These are phyloP conservation scores for Rhipidocladum racemiflorum DNA, from an alignment of 176 grass and related monocot species.

Conservation along the genomic window DNA sequence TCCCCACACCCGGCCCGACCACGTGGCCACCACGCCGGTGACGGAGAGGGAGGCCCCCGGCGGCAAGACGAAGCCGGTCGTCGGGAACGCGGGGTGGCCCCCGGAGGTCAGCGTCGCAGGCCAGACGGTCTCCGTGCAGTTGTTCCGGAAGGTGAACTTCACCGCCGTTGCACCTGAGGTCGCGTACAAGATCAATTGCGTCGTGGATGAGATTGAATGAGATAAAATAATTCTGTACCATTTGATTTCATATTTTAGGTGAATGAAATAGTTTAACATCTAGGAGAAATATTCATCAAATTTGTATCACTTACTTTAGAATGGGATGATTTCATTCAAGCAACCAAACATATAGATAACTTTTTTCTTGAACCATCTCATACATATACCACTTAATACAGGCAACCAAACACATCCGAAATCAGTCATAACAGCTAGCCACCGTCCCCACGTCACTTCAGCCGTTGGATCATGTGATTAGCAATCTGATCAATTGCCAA, in stretches of 20 bases:
- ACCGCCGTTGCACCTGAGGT: conserved; percentile 27
- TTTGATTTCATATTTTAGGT: too few relatives aligned
- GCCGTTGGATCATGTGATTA: background rate
- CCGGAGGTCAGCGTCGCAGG: conserved; percentile 32
- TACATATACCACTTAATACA: too few relatives aligned
- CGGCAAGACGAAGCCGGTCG: conserved; percentile 43
- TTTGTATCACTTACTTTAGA: too few relatives aligned
- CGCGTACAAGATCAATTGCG: background rate
- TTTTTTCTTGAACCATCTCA: too few relatives aligned
- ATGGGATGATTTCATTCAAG: too few relatives aligned
- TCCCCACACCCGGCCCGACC: conserved; percentile 63
- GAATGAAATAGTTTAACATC: too few relatives aligned
- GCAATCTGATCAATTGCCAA: too few relatives aligned
- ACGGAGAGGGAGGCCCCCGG: conserved; percentile 17
- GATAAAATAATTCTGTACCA: too few relatives aligned
- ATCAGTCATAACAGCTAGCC: background rate
- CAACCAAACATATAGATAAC: too few relatives aligned
- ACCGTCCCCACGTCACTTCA: background rate
- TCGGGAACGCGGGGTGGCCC: conserved; percentile 13
- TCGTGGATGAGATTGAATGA: too few relatives aligned
- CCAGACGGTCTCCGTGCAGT: conserved; percentile 53
- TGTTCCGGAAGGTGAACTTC: conserved; percentile 59
- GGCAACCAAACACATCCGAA: too few relatives aligned
- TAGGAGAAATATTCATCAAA: too few relatives aligned
- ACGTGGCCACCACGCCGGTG: conserved; percentile 9